Evolutionary conservation across 2,329 filamentous ascomycete genomes (phyloP).

Genomic region (Trichoderma sp.): DNA sequence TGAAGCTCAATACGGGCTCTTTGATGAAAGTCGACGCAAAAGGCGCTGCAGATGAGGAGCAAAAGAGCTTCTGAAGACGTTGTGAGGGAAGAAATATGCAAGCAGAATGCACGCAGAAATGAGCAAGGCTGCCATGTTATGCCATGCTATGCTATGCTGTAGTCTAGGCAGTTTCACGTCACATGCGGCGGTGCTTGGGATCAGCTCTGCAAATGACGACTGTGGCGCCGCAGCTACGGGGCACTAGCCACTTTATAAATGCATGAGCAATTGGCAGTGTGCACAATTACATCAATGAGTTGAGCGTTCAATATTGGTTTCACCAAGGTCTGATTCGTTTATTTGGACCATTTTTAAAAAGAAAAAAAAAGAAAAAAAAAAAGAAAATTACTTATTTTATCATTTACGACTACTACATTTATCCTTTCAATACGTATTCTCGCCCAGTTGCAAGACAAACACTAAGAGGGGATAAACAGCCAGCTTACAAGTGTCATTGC

Average conservation of each 20-base stretch:
- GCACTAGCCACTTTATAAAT: conserved; percentile 20
- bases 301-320: background rate
- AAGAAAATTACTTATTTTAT: no score
- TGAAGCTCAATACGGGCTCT: background rate
- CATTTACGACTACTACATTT: no score
- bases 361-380: no score
- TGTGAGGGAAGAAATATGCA: background rate
- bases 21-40: background rate
- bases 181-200: conserved; percentile 16
- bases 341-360: no score
- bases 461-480: no score
- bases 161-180: conserved; percentile 10
- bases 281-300: background rate
- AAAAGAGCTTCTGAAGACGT: background rate
- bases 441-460: background rate
- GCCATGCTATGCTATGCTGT: background rate
- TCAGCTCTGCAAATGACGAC: conserved; percentile 20
- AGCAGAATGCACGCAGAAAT: background rate
- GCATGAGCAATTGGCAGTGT: background rate
- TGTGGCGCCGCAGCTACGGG: conserved; percentile 15
- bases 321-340: background rate
- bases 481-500: no score
- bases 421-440: background rate
- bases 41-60: background rate
- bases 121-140: background rate